A percentile compares a stretch with the other conserved stretches of the same genome.
Conservation (phyloP, 192 early-diverging fungal species). For the Backusella sp. region DNA sequence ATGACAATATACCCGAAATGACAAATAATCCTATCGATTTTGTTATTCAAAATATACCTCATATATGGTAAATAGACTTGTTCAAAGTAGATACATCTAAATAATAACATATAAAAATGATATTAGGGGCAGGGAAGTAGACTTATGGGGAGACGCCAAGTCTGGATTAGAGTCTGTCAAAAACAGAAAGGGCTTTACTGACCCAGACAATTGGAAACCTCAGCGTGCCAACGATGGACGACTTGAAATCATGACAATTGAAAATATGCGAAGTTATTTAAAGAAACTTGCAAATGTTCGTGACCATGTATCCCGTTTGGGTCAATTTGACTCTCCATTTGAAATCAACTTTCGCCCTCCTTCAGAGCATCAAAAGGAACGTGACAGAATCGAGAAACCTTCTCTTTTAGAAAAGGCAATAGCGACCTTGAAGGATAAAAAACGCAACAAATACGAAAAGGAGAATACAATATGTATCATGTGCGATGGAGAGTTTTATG, state of each 20-base stretch:
- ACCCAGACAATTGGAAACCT: conserved; percentile 57
- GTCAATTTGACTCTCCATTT: conserved; percentile 61
- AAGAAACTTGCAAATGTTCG: conserved; percentile 55
- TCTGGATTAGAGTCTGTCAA: conserved; percentile 41
- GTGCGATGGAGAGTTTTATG: conserved; percentile 81
- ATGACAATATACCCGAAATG: conserved; percentile 45
- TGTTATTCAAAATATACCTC: conserved; percentile 71
- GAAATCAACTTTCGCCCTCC: conserved; percentile 53
- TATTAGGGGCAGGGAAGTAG: conserved; percentile 59
- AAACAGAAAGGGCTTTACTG: conserved; percentile 49
- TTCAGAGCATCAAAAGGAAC: conserved; percentile 19
- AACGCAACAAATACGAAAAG: conserved; percentile 16
- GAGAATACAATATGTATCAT: conserved; percentile 61
- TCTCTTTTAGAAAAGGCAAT: conserved; percentile 18
- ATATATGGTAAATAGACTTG: conserved; percentile 47
- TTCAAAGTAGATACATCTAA: neutral
- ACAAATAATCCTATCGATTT: conserved; percentile 65
- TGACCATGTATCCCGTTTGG: conserved; percentile 60
- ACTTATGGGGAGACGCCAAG: conserved; percentile 62
- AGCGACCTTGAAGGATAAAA: conserved; percentile 25
- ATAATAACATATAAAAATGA: neutral
- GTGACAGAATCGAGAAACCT: conserved; percentile 17
- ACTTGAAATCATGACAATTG: conserved; percentile 65
- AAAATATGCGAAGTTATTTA: conserved; percentile 59
- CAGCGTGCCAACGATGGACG: conserved; percentile 68